phyloP scores from a whole-genome alignment of 2,329 filamentous ascomycete species.

The Torrubiellomyces zombiae region DNA sequence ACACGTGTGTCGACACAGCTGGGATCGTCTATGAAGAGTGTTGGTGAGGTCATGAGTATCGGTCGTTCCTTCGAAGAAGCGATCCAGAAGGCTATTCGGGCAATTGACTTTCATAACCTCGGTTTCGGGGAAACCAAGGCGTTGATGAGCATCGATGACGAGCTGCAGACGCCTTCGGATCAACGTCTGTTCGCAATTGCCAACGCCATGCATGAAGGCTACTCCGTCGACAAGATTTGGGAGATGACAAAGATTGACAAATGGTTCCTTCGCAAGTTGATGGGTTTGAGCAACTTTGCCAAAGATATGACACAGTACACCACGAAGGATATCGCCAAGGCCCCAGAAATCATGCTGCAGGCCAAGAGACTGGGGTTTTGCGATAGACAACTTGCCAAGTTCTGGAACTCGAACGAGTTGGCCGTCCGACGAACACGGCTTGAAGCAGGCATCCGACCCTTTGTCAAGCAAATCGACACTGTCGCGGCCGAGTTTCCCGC shows the following conservation, averaged over 20 bases:
- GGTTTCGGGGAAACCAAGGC: conserved; percentile 87
- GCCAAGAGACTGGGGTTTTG: conserved; percentile 92
- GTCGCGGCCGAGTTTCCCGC: conserved; percentile 94
- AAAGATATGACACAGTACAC: conserved; percentile 57
- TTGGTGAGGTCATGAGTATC: conserved; percentile 98
- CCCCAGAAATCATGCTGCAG: conserved; percentile 51
- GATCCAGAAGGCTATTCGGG: conserved; percentile 92
- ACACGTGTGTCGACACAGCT: conserved; percentile 89
- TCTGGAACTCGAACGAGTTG: conserved; percentile 88
- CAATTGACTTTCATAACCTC: conserved; percentile 87
- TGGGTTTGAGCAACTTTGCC: conserved; percentile 77
- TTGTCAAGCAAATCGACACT: conserved; percentile 97
- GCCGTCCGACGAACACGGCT: conserved; percentile 69
- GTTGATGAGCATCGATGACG: conserved; percentile 88
- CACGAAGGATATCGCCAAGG: conserved; percentile 46
- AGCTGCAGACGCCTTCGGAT: conserved; percentile 92
- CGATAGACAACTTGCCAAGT: conserved; percentile 83
- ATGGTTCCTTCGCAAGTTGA: conserved; percentile 90
- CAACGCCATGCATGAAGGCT: conserved; percentile 90
- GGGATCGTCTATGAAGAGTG: conserved; percentile 98
- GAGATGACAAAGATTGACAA: conserved; percentile 97
- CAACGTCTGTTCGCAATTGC: conserved; percentile 95
- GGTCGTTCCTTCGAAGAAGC: conserved; percentile 94
- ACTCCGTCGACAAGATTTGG: conserved; percentile 94
- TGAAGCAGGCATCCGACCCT: conserved; percentile 73